A percentile compares a stretch with the other conserved stretches of the same genome.
Evolutionary conservation across 306 rosid genomes (phyloP).

Genomic region (Inga oerstediana): DNA sequence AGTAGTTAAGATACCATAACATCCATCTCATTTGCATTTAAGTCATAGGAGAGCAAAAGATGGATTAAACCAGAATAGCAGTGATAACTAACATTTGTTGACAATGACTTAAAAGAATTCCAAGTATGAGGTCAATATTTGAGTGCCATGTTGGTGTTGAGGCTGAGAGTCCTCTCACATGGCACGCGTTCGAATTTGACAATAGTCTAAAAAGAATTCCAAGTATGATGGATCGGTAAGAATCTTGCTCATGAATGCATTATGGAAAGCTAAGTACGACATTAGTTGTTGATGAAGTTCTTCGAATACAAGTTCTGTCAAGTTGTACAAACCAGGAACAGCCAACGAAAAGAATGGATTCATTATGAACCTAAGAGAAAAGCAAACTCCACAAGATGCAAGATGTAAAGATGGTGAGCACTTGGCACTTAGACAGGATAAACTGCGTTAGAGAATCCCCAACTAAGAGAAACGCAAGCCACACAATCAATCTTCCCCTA

Average conservation of each 20-base stretch:
- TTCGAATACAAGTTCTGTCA: not conserved
- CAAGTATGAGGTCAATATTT: not conserved
- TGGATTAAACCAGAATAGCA: not conserved
- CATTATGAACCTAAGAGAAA: not conserved
- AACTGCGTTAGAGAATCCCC: slow-evolving; percentile 10
- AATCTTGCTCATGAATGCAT: not conserved
- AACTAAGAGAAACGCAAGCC: slow-evolving; percentile 14
- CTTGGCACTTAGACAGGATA: slow-evolving; percentile 6
- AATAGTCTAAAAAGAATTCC: slow-evolving; percentile 9
- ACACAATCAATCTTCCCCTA: not conserved
- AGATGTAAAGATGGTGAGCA: not conserved
- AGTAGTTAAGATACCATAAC: not conserved
- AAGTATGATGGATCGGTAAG: not conserved
- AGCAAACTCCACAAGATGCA: not conserved
- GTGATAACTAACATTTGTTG: not conserved
- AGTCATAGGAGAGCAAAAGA: slow-evolving; percentile 10
- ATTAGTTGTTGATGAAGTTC: not conserved
- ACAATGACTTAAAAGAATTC: slow-evolving; percentile 16
- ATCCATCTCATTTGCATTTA: slow-evolving; percentile 15
- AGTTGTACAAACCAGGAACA: slow-evolving; percentile 8
- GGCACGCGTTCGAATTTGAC: no score
- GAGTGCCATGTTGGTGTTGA: no score
- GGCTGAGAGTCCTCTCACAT: no score
- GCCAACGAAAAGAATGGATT: slow-evolving; percentile 10
- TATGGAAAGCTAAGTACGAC: not conserved